Conservation (phyloP, 2,329 filamentous ascomycete species). For the Penicillium oxalicum region DNA sequence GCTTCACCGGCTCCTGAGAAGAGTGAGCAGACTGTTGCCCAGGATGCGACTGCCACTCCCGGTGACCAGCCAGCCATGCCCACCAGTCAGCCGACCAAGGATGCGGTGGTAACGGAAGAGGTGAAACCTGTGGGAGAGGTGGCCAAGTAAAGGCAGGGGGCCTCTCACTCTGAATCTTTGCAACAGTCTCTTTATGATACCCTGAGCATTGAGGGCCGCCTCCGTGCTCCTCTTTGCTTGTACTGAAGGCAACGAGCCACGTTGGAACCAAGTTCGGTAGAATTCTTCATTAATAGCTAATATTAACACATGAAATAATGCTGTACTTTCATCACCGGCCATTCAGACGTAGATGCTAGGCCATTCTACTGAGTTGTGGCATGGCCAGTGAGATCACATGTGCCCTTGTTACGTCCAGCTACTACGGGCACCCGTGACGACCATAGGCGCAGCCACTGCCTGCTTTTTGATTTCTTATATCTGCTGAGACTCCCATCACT, state of each 20-base stretch:
- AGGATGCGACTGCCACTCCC: slow-evolving; percentile 4
- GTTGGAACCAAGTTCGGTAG: slow-evolving; percentile 1
- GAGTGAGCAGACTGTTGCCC: slow-evolving; percentile 9
- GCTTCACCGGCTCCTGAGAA: slow-evolving; percentile 9
- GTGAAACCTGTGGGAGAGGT: slow-evolving; percentile 11
- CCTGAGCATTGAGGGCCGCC: slow-evolving; percentile 13
- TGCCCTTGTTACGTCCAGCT: too few relatives aligned
- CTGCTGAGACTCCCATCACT: too few relatives aligned
- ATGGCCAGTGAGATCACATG: too few relatives aligned
- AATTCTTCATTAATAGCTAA: background rate
- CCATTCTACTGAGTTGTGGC: too few relatives aligned
- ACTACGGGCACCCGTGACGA: too few relatives aligned
- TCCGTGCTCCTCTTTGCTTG: slow-evolving; percentile 14
- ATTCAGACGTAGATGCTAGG: too few relatives aligned
- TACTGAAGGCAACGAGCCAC: slow-evolving; percentile 4
- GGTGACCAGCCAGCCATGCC: too few relatives aligned
- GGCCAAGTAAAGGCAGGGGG: background rate
- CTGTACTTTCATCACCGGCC: background rate
- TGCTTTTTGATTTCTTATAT: too few relatives aligned
- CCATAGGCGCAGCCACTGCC: too few relatives aligned
- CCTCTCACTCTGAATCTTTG: slow-evolving; percentile 1
- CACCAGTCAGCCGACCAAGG: background rate
- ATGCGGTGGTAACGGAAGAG: slow-evolving; percentile 9
- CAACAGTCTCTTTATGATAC: slow-evolving; percentile 19
- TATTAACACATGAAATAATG: background rate